Evolutionary conservation across 1,284 basidiomycete species (phyloP), one percentile per base, ranked within the genome.

Genomic region (Sporisorium graminicola): DNA sequence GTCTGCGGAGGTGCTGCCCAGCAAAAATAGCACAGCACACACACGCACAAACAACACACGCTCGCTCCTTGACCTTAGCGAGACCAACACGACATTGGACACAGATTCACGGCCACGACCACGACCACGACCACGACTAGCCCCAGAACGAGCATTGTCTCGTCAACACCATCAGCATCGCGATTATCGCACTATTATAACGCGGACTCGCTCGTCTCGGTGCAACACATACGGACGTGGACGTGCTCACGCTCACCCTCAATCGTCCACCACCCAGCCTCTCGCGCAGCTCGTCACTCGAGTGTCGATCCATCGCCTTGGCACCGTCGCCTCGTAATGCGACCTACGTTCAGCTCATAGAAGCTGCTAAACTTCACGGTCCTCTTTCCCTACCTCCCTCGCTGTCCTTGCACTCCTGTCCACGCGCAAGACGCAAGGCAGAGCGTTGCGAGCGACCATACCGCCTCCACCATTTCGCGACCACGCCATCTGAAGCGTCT

Each of bases 401-500:
- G 49, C 49, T 20, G 49, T 8, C 10, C 50, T 51, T 50, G 40
- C 49, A 26, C 24, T 26, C 55, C 47, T 22, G 37, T n/a, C 52
- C 27, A 33, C 14, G 56, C 43, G 35, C 51, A 42, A 52, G 35
- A 35, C 49, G 26, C 18, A 53, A 33, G 14, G 9, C 55, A 42
- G 40, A 12, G 59, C 27, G 64, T 56, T 22, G 58, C 56, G 35
- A 37, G 33, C 27, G 22, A 47, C 65, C 29, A 29, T 33, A 37
- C 35, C n/a, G 5, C 29, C 22, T 14, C 33, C 73, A 72, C 27
- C 74, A 76, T 76, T 72, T 53, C 74, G n/a, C 35, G 37, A 27
- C 67, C 67, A 65, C 66, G 73, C 50, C 74, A 76, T 54, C 74
- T 72, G 37, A 76, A 76, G 56, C 74, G 65, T 49, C 74, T 76